phyloP scores from a whole-genome alignment of 352 stramenopile species.

The Aphanomyces euteiches region DNA sequence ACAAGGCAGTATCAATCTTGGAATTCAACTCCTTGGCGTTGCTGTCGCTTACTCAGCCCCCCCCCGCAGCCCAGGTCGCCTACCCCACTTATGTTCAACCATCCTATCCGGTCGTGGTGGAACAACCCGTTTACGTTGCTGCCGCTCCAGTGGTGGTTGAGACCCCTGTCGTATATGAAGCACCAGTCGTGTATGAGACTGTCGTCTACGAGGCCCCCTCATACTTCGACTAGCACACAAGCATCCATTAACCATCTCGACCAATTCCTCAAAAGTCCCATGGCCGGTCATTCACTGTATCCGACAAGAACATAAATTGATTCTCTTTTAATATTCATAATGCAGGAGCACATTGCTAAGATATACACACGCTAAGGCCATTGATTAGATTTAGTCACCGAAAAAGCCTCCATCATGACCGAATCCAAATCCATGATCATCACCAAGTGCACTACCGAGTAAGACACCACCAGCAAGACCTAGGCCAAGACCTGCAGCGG shows the following conservation, averaged over 20 bases:
- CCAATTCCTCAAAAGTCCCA: background rate
- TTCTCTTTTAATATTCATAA: background rate
- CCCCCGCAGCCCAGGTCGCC: background rate
- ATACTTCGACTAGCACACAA: background rate
- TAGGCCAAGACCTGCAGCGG: constrained; percentile 54
- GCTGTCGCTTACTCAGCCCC: background rate
- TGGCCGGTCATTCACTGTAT: background rate
- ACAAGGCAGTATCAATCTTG: background rate
- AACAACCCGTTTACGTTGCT: constrained; percentile 16
- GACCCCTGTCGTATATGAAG: background rate
- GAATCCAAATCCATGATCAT: constrained; percentile 3
- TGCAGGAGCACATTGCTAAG: background rate
- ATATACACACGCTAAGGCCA: too few relatives aligned
- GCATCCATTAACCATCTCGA: background rate
- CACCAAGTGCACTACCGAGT: constrained; percentile 46
- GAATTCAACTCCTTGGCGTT: background rate
- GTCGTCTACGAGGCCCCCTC: too few relatives aligned
- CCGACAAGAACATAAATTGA: background rate
- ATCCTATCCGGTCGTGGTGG: background rate
- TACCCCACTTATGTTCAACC: constrained; percentile 25
- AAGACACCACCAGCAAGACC: constrained; percentile 72
- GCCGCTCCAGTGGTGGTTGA: constrained; percentile 27
- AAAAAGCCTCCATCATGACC: background rate
- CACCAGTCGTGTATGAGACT: background rate
- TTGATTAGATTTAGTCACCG: background rate